Evolutionary conservation across 192 early-diverging fungal species (phyloP), one percentile per base, ranked within the genome.

Genomic region (Jimgerdemannia lactiflua): DNA sequence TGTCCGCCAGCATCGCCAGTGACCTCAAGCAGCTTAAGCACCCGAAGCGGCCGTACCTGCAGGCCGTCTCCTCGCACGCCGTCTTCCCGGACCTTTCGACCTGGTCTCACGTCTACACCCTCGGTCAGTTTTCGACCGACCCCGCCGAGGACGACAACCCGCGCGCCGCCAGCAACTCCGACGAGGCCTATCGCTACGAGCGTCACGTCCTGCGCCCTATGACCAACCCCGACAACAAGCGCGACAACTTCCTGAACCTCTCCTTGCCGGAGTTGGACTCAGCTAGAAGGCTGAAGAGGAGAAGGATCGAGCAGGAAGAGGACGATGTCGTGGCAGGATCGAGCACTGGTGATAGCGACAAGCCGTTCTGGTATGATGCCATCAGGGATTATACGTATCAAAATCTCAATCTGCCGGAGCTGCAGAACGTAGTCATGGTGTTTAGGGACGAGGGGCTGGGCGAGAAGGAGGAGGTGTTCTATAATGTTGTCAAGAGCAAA

Each of bases 61-160:
- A 71, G 64, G 89, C 83, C 43, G 83, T 86, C 69, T 79, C 80
- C 39, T 79, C 85, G 64, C 79, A 80, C 39, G 87, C 89, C n/a
- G 66, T 90, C 18, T 80, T 87, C 65, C 89, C 89, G 10, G 89
- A 90, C 49, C 79, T 84, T 20, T 78, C 67, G 39, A 78, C 79
- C 44, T 86, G 85, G 86, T 80, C 84, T 43, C 86, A 85, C 64
- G 73, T 77, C 17, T 90, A 88, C 68, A 85, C 82, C 39, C 70
- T 87, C 41, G 85, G 82, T 14, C 85, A 86, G 14, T 89, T 87
- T 72, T 78, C 78, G 70, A 82, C 77, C 9, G 85, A 87, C 43
- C 88, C 88, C 17, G 81, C 75, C 20, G 78, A 79, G 49, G 78
- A 79, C 39, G 65, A 75, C 10, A 39, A 78, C 72, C 4, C 72